Evolutionary conservation across 169 alveolate genomes (phyloP), one percentile per base, ranked within the genome.

Genomic region (Amoebophrya sp.): DNA sequence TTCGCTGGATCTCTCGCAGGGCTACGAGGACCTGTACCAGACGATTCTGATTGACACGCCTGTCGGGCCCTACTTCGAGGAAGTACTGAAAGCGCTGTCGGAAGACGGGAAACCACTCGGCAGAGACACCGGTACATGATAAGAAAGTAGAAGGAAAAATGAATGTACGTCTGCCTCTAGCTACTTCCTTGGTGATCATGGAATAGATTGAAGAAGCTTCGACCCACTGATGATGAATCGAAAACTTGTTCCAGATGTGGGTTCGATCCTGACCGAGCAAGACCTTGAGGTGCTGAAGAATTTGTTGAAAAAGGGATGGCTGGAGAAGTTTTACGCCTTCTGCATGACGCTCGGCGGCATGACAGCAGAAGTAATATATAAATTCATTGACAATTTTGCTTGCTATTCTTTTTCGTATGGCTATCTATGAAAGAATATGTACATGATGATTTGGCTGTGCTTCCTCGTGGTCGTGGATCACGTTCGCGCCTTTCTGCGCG

Each of bases 31-130:
- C 69, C 97, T 99, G 91, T 98, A 98, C 93, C 97, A 98, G 92
- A 97, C 97, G 88, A 98, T 99, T 26, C 96, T 99, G 29, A 96
- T 98, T 88, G 99, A 99, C 94, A 97, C 99, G 41, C 99, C 99
- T 2, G 98, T 99, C 50, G 99, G 99, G 29, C 94, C 93, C 38
- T 95, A 95, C 92, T 97, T 97, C 94, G 93, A 95, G 89, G 95
- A 94, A 92, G 95, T 97, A 93, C 92, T 97, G 89, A 92, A 89
- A 87, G 0, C 78, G 7, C 78, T 58, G 39, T 23, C 38, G 2
- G 78, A 58, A 2, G 78, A 58, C 4, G 78, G 78, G 7, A 58
- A 58, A 29, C 78, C 78, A 2, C 23, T 58, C 34, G 78, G 78
- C 7, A 58, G 78, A 58, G 78, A 58, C 78, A n/a, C 34, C 26